A percentile compares a stretch with the other conserved stretches of the same genome.
phyloP scores from a whole-genome alignment of 805 yeast species.

The Jamesozyma spencerorum region DNA sequence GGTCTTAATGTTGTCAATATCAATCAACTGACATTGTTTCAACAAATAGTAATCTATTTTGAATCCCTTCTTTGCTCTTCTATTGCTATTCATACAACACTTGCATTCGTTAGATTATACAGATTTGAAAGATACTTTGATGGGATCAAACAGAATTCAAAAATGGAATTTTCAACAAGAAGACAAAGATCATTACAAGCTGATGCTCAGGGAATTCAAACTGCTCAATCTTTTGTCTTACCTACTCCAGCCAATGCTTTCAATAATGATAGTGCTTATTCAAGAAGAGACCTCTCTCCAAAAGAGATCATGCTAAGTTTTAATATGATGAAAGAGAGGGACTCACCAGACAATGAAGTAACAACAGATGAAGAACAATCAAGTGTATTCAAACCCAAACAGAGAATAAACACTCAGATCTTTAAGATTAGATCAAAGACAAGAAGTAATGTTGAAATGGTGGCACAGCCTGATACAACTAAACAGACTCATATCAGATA shows the following conservation, averaged over 20 bases:
- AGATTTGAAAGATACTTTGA: slow-evolving; percentile 86
- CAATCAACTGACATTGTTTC: slow-evolving; percentile 57
- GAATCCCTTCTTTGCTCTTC: slow-evolving; percentile 67
- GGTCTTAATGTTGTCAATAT: slow-evolving; percentile 73
- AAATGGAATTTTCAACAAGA: slow-evolving; percentile 67
- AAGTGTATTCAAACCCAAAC: too few species aligned
- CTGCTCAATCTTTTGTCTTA: too few species aligned
- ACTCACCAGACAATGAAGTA: too few species aligned
- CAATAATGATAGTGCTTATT: too few species aligned
- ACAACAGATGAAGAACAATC: too few species aligned
- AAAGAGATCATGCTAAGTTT: not conserved
- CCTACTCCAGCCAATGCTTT: too few species aligned
- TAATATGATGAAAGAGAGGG: not conserved
- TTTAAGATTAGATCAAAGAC: too few species aligned
- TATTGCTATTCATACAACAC: slow-evolving; percentile 69
- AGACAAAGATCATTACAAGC: slow-evolving; percentile 38
- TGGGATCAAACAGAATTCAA: slow-evolving; percentile 65
- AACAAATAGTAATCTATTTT: slow-evolving; percentile 64
- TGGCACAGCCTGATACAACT: too few species aligned
- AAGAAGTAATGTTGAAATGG: too few species aligned
- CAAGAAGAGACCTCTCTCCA: not conserved
- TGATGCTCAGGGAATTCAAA: too few species aligned
- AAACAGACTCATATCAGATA: too few species aligned
- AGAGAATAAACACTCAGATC: too few species aligned
- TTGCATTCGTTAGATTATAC: slow-evolving; percentile 68